Base-by-base conservation (phyloP, 176 grass and related monocot genomes). In the Rhynchospora pubera region DNA sequence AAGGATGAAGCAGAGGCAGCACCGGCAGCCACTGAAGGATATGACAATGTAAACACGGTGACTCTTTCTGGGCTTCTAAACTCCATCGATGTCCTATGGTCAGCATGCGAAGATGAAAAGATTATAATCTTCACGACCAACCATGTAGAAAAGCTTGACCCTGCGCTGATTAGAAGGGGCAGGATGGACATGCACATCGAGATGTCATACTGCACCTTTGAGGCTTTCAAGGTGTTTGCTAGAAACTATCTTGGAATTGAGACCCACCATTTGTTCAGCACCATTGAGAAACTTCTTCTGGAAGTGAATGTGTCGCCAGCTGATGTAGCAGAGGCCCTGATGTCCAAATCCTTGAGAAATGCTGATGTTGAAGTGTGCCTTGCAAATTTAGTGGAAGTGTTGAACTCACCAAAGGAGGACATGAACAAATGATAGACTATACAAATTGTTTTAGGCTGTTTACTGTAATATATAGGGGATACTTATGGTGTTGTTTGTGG, bases 121-220 rank as follows among this genome's bases (percentile, higher is more conserved):
- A 80, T 86, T 22, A 76, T 86, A 2, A 48, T 86, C 11, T 86
- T 86, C 78, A 86, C 85, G 11, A 86, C 85, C 47, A 86, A 86
- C 85, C 42, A 86, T 44, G 7, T 77, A 16, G 78, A 86, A 30
- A 86, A 82, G 13, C 53, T 86, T 5, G 87, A 89, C 12, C 78
- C 57, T 1, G 87, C 83, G 11, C 51, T 89, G 47, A 89, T 89
- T 13, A 61, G 87, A 62, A 64, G 83, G 1, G 87, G 87, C 1
- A 77, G 87, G 60, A 89, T 89, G 87, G 87, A 89, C 78, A 85
- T 82, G 78, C 87, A 78, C 46, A 83, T 89, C 44, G 83, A 89
- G 60, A 85, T 89, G 87, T 89, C 87, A 3, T 89, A 85, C 59
- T 89, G 87, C 78, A 4, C 22, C 43, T 89, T 85, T 7, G 68